A percentile compares a stretch with the other conserved stretches of the same genome.
These are phyloP conservation scores for Aspergillus costaricaensis DNA, from an alignment of 2,329 filamentous ascomycete species.

Conservation along the genomic window DNA sequence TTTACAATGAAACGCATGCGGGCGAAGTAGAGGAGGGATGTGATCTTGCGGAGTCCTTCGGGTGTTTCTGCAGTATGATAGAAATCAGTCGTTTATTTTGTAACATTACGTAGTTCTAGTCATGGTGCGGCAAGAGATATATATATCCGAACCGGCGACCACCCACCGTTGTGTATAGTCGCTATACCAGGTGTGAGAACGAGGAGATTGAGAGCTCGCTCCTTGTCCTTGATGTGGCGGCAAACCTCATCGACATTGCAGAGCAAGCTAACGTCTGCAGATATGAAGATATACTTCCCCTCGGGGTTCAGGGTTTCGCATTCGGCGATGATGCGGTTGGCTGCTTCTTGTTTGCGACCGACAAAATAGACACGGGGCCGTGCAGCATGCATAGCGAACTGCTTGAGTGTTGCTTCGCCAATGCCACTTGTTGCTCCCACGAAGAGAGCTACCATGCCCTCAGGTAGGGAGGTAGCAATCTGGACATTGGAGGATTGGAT, in stretches of 20 bases:
- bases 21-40: constrained; percentile 58
- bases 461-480: not conserved
- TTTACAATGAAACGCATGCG: constrained; percentile 59
- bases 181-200: constrained; percentile 2
- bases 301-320: constrained; percentile 47
- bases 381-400: constrained; percentile 44
- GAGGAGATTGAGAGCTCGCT: not conserved
- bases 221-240: constrained; percentile 38
- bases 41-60: constrained; percentile 58
- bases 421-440: constrained; percentile 56
- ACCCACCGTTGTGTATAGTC: not conserved
- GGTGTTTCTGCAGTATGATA: constrained; percentile 35
- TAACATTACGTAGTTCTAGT: not conserved
- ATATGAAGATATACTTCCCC: constrained; percentile 14
- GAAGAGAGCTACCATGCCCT: constrained; percentile 52
- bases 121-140: not conserved
- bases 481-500: not conserved
- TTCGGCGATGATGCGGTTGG: constrained; percentile 46
- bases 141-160: not conserved
- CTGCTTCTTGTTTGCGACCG: constrained; percentile 44
- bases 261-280: constrained; percentile 5
- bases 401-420: constrained; percentile 50
- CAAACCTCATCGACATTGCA: constrained; percentile 3
- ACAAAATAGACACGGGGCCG: constrained; percentile 51
- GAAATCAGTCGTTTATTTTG: no score